Percentiles rank a stretch among this genome's conserved stretches.
phyloP scores from a whole-genome alignment of 2,329 filamentous ascomycete species.

The Fusarium domesticum region DNA sequence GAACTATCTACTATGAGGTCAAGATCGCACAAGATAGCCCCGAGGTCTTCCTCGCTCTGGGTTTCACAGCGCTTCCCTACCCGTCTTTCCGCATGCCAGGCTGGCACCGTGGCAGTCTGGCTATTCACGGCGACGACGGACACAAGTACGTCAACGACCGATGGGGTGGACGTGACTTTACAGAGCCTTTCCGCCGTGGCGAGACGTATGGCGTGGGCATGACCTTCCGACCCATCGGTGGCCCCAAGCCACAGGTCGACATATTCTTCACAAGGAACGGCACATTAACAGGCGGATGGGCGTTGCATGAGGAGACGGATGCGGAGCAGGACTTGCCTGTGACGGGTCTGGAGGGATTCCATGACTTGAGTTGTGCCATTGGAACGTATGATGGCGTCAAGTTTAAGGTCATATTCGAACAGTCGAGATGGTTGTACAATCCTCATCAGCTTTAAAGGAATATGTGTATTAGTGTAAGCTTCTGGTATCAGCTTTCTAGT shows the following conservation, averaged over 20 bases:
- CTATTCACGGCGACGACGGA: conserved; percentile 78
- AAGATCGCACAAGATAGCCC: conserved; percentile 47
- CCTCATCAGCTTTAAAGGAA: conserved; percentile 19
- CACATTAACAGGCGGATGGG: conserved; percentile 58
- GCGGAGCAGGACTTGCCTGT: conserved; percentile 58
- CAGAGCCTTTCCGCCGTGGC: conserved; percentile 58
- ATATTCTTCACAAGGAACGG: conserved; percentile 71
- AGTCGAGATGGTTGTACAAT: conserved; percentile 55
- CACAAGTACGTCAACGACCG: conserved; percentile 72
- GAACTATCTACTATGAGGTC: conserved; percentile 72
- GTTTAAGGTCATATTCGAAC: conserved; percentile 65
- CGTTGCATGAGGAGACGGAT: conserved; percentile 73
- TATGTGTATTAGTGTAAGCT: too few species aligned
- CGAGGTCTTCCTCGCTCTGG: conserved; percentile 59
- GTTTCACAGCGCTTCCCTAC: conserved; percentile 71
- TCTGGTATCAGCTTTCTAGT: too few species aligned
- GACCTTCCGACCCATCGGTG: conserved; percentile 46
- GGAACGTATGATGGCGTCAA: conserved; percentile 67
- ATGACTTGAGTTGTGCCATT: conserved; percentile 68
- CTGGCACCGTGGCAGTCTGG: conserved; percentile 74
- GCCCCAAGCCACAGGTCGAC: conserved; percentile 32
- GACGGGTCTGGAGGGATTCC: conserved; percentile 65
- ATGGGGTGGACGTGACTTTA: conserved; percentile 70
- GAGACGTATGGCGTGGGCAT: conserved; percentile 72
- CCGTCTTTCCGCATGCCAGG: conserved; percentile 75